phyloP scores from a whole-genome alignment of 805 yeast species.

The Candida michaelii region DNA sequence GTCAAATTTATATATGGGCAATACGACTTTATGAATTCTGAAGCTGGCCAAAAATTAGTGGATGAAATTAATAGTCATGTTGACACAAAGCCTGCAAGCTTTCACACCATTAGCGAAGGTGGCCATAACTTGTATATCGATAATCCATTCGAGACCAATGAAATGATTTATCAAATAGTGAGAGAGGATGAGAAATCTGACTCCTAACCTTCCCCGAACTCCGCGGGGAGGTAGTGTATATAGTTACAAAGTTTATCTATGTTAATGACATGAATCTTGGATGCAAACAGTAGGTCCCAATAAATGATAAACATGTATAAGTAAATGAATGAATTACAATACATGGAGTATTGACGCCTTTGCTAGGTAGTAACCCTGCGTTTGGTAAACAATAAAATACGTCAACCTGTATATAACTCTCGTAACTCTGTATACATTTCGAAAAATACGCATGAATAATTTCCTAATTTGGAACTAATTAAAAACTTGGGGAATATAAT shows the following conservation, averaged over 20 bases:
- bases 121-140: constrained; percentile 47
- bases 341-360: too few relatives aligned
- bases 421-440: background rate
- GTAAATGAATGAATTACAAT: too few relatives aligned
- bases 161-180: constrained; percentile 22
- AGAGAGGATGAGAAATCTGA: too few relatives aligned
- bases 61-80: constrained; percentile 17
- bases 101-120: constrained; percentile 32
- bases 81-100: constrained; percentile 19
- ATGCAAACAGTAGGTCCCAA: too few relatives aligned
- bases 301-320: too few relatives aligned
- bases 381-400: constrained; percentile 5
- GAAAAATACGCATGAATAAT: background rate
- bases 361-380: too few relatives aligned
- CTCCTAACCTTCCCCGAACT: too few relatives aligned
- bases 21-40: constrained; percentile 70
- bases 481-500: background rate
- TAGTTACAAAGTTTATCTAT: too few relatives aligned
- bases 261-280: too few relatives aligned
- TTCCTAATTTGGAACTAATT: background rate
- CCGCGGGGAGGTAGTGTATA: too few relatives aligned
- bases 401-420: background rate
- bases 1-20: constrained; percentile 62
- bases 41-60: constrained; percentile 47
- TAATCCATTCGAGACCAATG: constrained; percentile 44